Evolutionary conservation across 768 basidiomycete genomes (phyloP).

Genomic region (Termitomyces eurrhizus): DNA sequence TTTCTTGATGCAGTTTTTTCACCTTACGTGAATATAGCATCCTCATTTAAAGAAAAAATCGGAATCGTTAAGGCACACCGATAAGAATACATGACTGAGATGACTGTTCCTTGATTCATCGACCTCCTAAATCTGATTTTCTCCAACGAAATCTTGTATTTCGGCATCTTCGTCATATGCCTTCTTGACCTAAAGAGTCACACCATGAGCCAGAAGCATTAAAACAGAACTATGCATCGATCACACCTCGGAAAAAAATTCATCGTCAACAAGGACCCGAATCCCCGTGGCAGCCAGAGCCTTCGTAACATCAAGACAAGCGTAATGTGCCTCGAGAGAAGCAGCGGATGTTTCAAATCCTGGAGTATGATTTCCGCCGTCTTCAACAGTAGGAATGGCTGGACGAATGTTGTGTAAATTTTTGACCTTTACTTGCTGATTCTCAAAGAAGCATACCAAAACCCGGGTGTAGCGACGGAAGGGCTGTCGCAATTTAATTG

Average conservation of each 20-base stretch:
- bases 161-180: slow-evolving; percentile 4
- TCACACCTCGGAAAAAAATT: slow-evolving; percentile 39
- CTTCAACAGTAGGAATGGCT: slow-evolving; percentile 72
- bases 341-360: slow-evolving; percentile 62
- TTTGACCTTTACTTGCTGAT: background rate
- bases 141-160: slow-evolving; percentile 22
- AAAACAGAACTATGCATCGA: background rate
- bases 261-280: slow-evolving; percentile 63
- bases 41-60: background rate
- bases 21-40: no score
- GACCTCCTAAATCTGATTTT: slow-evolving; percentile 26
- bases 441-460: slow-evolving; percentile 44
- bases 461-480: slow-evolving; percentile 73
- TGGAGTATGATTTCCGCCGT: slow-evolving; percentile 77
- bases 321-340: slow-evolving; percentile 58
- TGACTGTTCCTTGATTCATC: slow-evolving; percentile 24
- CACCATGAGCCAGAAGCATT: background rate
- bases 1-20: no score
- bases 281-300: slow-evolving; percentile 69
- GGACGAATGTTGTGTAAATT: background rate
- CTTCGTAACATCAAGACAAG: slow-evolving; percentile 66
- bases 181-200: slow-evolving; percentile 4
- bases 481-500: slow-evolving; percentile 23
- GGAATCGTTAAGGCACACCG: background rate
- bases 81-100: background rate